Conservation (phyloP, 306 rosid genomes). For the Vigna nakashimae region DNA sequence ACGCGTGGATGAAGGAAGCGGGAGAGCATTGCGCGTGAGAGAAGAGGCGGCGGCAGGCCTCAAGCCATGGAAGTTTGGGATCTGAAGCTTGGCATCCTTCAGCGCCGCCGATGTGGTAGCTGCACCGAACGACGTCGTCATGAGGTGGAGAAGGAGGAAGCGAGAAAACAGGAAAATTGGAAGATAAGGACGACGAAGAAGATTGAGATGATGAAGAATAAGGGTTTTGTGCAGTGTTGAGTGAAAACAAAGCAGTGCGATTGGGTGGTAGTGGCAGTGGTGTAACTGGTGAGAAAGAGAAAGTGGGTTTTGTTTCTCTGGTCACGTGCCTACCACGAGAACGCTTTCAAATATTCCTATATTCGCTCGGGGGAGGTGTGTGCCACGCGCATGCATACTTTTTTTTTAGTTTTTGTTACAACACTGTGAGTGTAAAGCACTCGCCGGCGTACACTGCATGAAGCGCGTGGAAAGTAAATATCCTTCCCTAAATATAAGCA, state of each 20-base stretch:
- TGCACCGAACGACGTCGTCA: slow-evolving; percentile 77
- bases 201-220: slow-evolving; percentile 6
- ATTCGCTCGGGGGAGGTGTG: neutral
- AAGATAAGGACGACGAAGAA: too few relatives aligned
- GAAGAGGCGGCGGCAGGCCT: slow-evolving; percentile 58
- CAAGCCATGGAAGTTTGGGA: slow-evolving; percentile 70
- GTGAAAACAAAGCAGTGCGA: neutral
- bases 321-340: slow-evolving; percentile 56
- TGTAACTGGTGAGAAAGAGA: neutral
- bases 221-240: neutral
- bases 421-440: neutral
- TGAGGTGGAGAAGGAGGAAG: slow-evolving; percentile 27
- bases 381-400: neutral
- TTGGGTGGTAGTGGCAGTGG: neutral
- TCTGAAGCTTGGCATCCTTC: slow-evolving; percentile 62
- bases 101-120: slow-evolving; percentile 57
- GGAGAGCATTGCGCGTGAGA: slow-evolving; percentile 50
- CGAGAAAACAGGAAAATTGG: too few relatives aligned
- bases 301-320: neutral
- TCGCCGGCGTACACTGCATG: neutral
- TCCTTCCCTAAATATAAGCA: too few relatives aligned
- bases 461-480: neutral
- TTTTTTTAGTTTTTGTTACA: too few relatives aligned
- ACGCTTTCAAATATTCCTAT: neutral
- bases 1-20: slow-evolving; percentile 55